phyloP scores from a whole-genome alignment of 2,329 filamentous ascomycete genomes.

The Talaromyces sp. region DNA sequence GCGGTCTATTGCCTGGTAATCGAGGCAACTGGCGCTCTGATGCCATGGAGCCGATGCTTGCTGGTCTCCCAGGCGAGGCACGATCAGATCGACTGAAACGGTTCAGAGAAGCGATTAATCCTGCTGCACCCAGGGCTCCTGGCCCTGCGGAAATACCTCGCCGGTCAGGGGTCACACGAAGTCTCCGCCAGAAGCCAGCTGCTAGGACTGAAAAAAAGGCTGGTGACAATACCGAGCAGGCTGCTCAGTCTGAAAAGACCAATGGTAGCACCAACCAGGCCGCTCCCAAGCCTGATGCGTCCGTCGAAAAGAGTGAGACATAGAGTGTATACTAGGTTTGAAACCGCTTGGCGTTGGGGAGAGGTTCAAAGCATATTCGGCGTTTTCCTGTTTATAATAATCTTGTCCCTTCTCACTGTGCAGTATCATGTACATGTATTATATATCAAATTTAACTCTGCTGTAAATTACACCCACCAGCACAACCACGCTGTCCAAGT shows the following conservation, averaged over 20 bases:
- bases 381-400: background rate
- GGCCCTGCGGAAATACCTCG: slow-evolving; percentile 12
- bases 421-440: background rate
- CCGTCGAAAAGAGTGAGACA: background rate
- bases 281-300: background rate
- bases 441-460: background rate
- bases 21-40: slow-evolving; percentile 39
- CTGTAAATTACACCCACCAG: background rate
- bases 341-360: background rate
- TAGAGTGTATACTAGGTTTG: background rate
- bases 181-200: background rate
- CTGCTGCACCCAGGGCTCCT: slow-evolving; percentile 12
- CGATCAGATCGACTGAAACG: slow-evolving; percentile 32
- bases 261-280: background rate
- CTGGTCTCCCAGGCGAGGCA: slow-evolving; percentile 33
- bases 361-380: background rate
- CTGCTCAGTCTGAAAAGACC: background rate
- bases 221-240: background rate
- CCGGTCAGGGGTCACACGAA: slow-evolving; percentile 1
- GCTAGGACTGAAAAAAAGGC: background rate
- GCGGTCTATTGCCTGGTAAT: slow-evolving; percentile 17
- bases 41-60: slow-evolving; percentile 36
- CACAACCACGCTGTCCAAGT: background rate
- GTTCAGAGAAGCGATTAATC: slow-evolving; percentile 25
- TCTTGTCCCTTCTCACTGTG: slow-evolving; percentile 6